Evolutionary conservation across 148 eudicot genomes (phyloP), one percentile per base, ranked within the genome.

Genomic region (Vaccinium darrowii): DNA sequence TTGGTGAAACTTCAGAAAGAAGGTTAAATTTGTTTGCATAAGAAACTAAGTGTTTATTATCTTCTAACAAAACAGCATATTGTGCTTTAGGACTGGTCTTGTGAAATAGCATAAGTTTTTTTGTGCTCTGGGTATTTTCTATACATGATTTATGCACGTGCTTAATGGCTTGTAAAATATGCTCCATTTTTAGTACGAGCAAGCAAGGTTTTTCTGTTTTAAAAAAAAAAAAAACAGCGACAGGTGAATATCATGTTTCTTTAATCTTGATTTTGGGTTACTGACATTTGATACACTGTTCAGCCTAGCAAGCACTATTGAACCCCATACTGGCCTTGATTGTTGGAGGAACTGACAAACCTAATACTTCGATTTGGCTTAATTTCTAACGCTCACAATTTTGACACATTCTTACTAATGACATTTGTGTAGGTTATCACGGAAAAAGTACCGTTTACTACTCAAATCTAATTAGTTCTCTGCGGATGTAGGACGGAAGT

Each of bases 401-500:
- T 82, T 82, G 49, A 51, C 10, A 16, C 13, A 14, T 51, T 49
- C 15, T 47, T 63, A 76, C 60, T 30, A 49, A 27, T 57, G 74
- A 3, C 50, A 43, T 15, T 81, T 82, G 27, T 69, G 23, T 50
- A 50, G 75, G 57, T 50, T 50, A 56, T 3, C 1, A 27, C 53
- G 78, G 78, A 57, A 51, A 30, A 50, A 52, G 39, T 83, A n/a
- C 71, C 56, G 25, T 4, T 54, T 12, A 39, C 63, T 27, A 52
- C 30, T 12, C 80, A 81, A 65, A 51, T 23, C 51, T 33, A 57
- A 65, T 49, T 16, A 11, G 19, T 19, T 62, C 74, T 53, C 19
- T 54, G 21, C 54, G 83, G 75, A 81, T 84, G 72, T 84, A 96
- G 99, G 98, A 92, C 84, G 99, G 99, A 83, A 96, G 98, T 91